Conservation (phyloP, 257 asterid species). For the Capsicum baccatum region DNA sequence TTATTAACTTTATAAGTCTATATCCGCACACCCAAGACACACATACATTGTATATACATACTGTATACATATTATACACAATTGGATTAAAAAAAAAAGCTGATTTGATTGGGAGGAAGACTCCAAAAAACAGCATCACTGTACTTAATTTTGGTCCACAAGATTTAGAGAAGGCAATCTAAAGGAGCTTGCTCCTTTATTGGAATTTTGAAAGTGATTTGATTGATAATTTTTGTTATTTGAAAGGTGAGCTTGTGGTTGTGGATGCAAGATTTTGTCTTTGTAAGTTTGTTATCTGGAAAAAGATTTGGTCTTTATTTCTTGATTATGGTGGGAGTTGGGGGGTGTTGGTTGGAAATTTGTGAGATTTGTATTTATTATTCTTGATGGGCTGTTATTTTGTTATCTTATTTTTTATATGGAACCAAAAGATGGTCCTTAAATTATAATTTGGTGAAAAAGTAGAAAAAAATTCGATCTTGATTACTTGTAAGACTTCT, state of each 20-base stretch:
- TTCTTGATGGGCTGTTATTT: neutral
- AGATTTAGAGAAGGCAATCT: constrained; percentile 37
- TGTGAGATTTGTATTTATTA: neutral
- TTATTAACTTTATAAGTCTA: neutral
- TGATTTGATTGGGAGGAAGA: constrained; percentile 23
- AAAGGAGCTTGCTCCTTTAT: constrained; percentile 39
- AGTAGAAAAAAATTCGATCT: constrained; percentile 26
- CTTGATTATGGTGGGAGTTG: neutral
- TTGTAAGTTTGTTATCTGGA: constrained; percentile 37
- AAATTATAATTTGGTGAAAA: neutral
- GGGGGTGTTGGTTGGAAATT: neutral
- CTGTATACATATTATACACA: neutral
- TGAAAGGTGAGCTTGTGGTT: constrained; percentile 15
- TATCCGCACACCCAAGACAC: neutral
- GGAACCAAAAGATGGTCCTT: neutral
- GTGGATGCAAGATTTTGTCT: constrained; percentile 31
- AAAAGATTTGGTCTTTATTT: constrained; percentile 13
- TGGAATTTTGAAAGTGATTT: constrained; percentile 48
- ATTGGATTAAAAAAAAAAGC: neutral
- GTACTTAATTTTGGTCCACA: constrained; percentile 53
- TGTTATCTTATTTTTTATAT: neutral
- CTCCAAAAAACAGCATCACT: constrained; percentile 41
- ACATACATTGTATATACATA: neutral
- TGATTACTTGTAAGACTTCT: neutral
- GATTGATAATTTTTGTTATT: constrained; percentile 30